These are phyloP conservation scores for Barbarea vulgaris DNA, from an alignment of 345 rosid species.

Conservation along the genomic window DNA sequence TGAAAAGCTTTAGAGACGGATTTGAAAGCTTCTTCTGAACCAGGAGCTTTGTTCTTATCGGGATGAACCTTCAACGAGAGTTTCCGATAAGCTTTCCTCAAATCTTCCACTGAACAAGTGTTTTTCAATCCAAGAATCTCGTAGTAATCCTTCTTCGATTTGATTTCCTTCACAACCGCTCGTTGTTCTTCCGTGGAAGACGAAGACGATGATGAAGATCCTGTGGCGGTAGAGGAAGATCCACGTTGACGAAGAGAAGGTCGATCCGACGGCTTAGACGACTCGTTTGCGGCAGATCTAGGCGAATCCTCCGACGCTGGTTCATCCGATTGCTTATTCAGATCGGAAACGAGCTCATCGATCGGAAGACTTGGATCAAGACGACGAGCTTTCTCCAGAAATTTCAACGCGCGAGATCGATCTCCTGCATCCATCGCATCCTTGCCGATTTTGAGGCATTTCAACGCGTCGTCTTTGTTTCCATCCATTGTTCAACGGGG, in stretches of 20 bases:
- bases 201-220: slow-evolving; percentile 35
- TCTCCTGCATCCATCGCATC: slow-evolving; percentile 79
- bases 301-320: slow-evolving; percentile 28
- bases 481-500: slow-evolving; percentile 65
- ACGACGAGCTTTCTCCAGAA: slow-evolving; percentile 84
- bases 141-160: slow-evolving; percentile 80
- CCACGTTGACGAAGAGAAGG: slow-evolving; percentile 69
- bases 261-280: slow-evolving; percentile 46
- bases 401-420: slow-evolving; percentile 73
- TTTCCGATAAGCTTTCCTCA: slow-evolving; percentile 80
- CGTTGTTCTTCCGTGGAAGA: slow-evolving; percentile 70
- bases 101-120: slow-evolving; percentile 71
- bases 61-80: slow-evolving; percentile 93
- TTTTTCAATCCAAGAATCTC: slow-evolving; percentile 75
- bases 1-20: slow-evolving; percentile 87
- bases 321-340: slow-evolving; percentile 38
- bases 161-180: slow-evolving; percentile 67
- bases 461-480: slow-evolving; percentile 91
- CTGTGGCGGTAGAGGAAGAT: slow-evolving; percentile 14
- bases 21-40: slow-evolving; percentile 92
- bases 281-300: slow-evolving; percentile 35
- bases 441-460: slow-evolving; percentile 82
- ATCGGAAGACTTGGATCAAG: slow-evolving; percentile 76
- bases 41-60: slow-evolving; percentile 92
- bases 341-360: slow-evolving; percentile 60